Conservation (phyloP, 2,329 filamentous ascomycete species). For the Aspergillus neoniger region DNA sequence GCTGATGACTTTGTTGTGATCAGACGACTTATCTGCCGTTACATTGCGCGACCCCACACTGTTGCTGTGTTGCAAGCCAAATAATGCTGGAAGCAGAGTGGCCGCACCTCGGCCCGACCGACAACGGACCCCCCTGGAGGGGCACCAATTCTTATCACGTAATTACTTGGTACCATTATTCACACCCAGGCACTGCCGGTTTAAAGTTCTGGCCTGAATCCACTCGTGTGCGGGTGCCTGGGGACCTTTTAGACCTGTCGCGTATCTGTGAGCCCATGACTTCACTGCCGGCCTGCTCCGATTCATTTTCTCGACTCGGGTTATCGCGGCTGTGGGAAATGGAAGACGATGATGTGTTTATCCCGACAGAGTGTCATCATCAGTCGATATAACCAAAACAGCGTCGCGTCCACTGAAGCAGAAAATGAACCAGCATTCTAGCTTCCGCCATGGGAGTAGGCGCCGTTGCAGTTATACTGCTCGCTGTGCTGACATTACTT, state of each 20-base stretch:
- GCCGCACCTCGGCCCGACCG: constrained; percentile 1
- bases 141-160: constrained; percentile 4
- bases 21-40: neutral
- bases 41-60: neutral
- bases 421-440: neutral
- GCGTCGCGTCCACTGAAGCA: neutral
- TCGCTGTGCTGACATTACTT: constrained; percentile 6
- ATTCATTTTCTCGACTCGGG: constrained; percentile 19
- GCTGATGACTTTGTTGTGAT: neutral
- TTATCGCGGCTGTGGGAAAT: constrained; percentile 18
- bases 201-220: neutral
- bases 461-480: constrained; percentile 9
- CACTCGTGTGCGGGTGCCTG: neutral
- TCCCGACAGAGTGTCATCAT: neutral
- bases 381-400: neutral
- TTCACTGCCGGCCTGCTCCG: constrained; percentile 12
- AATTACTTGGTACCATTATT: neutral
- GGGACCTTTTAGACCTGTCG: constrained; percentile 3
- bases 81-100: neutral
- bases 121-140: neutral
- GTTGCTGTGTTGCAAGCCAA: neutral
- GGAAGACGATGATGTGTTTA: neutral
- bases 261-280: neutral
- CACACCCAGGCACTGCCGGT: neutral
- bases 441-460: constrained; percentile 14